phyloP scores from a whole-genome alignment of 164 flowering plant species.

The Sedum album region DNA sequence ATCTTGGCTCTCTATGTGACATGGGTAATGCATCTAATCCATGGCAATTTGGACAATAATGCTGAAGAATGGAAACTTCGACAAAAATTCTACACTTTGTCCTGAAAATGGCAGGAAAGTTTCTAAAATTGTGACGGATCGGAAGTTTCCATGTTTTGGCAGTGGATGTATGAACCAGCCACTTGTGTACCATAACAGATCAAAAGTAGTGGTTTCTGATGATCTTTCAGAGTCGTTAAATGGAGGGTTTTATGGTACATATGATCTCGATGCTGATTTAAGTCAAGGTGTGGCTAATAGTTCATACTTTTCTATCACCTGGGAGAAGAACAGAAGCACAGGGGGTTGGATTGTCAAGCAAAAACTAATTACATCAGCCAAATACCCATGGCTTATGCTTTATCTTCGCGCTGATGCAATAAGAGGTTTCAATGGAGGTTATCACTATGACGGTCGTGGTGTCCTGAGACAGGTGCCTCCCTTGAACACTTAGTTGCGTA shows the following conservation, averaged over 20 bases:
- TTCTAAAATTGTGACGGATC: conserved; percentile 31
- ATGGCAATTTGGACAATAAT: conserved; percentile 84
- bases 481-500: neutral
- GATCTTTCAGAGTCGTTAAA: conserved; percentile 9
- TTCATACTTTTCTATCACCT: conserved; percentile 43
- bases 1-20: conserved; percentile 45
- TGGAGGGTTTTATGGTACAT: conserved; percentile 61
- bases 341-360: conserved; percentile 68
- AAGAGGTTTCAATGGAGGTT: conserved; percentile 56
- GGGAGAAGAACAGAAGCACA: conserved; percentile 54
- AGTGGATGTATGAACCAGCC: conserved; percentile 76
- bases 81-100: conserved; percentile 39
- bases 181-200: conserved; percentile 39
- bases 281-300: conserved; percentile 17
- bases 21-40: conserved; percentile 39
- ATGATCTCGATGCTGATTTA: conserved; percentile 37
- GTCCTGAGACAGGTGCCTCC: conserved; percentile 35
- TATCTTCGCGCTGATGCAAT: conserved; percentile 64
- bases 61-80: conserved; percentile 72
- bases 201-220: conserved; percentile 15
- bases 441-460: conserved; percentile 54
- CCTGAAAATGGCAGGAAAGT: conserved; percentile 47
- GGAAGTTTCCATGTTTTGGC: conserved; percentile 61
- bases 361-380: conserved; percentile 48
- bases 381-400: conserved; percentile 76